Evolutionary conservation across 768 basidiomycete species (phyloP), one percentile per base, ranked within the genome.

Genomic region (Hygrophoropsis aurantiaca): DNA sequence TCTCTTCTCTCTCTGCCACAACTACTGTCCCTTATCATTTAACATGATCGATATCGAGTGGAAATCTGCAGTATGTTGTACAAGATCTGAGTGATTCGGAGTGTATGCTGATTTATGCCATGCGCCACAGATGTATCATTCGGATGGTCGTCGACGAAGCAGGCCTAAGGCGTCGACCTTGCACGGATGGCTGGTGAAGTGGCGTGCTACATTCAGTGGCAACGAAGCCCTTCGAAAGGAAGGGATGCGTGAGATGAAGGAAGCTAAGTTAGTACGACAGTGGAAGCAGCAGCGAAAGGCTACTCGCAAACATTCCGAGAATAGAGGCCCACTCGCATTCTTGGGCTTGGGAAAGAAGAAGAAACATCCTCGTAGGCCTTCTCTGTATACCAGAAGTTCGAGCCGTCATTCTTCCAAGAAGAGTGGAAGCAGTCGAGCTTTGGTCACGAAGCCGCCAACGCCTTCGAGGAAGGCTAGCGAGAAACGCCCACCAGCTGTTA

Each of bases 181-280:
- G 63, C 87, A 89, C 54, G 87, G 87, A 25, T 89, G 86, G 85
- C 70, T 88, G 49, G 80, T 82, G n/a, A 89, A 88, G 65, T 78
- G 82, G 78, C 76, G 86, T 50, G 87, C 85, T 20, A 87, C 86
- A 11, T 70, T 88, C 25, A 59, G 74, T 25, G 85, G 84, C 27
- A 73, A 85, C 58, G 85, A 87, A 58, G 57, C 53, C 16, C 66
- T 84, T 39, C 74, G 85, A 51, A 76, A 68, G 64, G 79, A 80
- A 71, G 87, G 87, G 38, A 87, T 87, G 61, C 72, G 71, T 42
- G 87, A 89, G 65, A 88, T 88, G 82, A 70, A 69, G 41, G 75
- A 75, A 23, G 85, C 86, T 16, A 66, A 63, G 52, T 60, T 60
- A 43, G 58, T 51, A 35, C 59, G 57, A 52, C 63, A 66, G 46